Evolutionary conservation across 352 stramenopile species (phyloP).

Genomic region (Phytophthora capsici): DNA sequence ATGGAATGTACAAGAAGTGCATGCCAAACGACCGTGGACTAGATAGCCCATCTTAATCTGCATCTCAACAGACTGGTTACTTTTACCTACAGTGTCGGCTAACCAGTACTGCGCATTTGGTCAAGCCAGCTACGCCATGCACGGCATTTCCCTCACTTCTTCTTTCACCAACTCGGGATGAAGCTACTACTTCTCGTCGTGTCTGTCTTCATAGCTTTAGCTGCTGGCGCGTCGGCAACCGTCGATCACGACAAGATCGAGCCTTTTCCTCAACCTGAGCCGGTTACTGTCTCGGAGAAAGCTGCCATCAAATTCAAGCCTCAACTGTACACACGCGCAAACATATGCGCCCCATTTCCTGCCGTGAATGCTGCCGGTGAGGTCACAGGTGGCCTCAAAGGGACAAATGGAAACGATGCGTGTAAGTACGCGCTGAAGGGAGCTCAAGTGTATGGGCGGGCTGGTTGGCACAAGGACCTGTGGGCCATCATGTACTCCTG

Average conservation of each 20-base stretch:
- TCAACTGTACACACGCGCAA: not conserved
- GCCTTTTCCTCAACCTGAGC: constrained; percentile 13
- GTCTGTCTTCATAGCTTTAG: not conserved
- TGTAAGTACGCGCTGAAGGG: constrained; percentile 6
- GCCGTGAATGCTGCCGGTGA: constrained; percentile 5
- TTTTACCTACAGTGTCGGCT: not conserved
- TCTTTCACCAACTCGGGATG: not conserved
- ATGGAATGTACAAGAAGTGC: no score
- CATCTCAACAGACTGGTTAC: no score
- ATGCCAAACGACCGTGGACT: no score
- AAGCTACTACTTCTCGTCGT: not conserved
- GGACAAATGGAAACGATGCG: not conserved
- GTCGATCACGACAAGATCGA: constrained; percentile 8
- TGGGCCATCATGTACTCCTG: constrained; percentile 23
- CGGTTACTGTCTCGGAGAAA: not conserved
- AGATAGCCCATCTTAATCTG: no score
- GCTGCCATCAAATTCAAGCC: constrained; percentile 17
- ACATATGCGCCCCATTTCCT: constrained; percentile 2
- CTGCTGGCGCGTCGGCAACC: not conserved
- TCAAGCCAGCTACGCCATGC: not conserved
- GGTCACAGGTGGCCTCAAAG: constrained; percentile 1
- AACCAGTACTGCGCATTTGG: no score
- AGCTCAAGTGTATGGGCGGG: constrained; percentile 14
- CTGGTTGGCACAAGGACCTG: not conserved
- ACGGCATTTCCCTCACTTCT: not conserved